phyloP scores from a whole-genome alignment of 2,329 filamentous ascomycete genomes.

The Fusarium verrucosum region DNA sequence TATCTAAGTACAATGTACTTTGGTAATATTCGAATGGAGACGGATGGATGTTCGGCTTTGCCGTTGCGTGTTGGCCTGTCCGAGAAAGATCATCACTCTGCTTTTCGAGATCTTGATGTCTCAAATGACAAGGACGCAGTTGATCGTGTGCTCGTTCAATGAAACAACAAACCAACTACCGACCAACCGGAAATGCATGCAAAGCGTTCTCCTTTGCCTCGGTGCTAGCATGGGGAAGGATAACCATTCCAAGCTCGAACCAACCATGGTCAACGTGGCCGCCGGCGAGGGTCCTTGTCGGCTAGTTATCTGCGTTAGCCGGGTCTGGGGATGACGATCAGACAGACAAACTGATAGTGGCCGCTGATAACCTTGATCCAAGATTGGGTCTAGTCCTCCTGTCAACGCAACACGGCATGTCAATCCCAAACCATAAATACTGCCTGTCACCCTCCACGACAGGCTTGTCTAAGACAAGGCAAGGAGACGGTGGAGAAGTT shows the following conservation, averaged over 20 bases:
- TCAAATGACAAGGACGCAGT: background rate
- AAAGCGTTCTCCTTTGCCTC: constrained; percentile 3
- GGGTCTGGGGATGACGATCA: constrained; percentile 37
- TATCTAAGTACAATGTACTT: constrained; percentile 1
- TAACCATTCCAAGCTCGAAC: constrained; percentile 17
- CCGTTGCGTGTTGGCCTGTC: background rate
- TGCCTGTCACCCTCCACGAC: constrained; percentile 27
- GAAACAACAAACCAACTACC: constrained; percentile 13
- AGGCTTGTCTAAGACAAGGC: constrained; percentile 15
- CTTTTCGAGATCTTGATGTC: too few relatives aligned
- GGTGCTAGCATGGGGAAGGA: constrained; percentile 4
- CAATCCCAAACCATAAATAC: constrained; percentile 25
- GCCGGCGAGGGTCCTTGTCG: constrained; percentile 33
- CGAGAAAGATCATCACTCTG: background rate
- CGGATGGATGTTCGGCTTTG: constrained; percentile 1
- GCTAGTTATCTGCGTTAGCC: constrained; percentile 39
- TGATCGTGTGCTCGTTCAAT: background rate
- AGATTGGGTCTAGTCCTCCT: constrained; percentile 10
- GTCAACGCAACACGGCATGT: constrained; percentile 5
- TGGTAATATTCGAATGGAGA: background rate
- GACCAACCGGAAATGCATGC: constrained; percentile 29
- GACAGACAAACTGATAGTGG: constrained; percentile 36
- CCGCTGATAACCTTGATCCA: constrained; percentile 21
- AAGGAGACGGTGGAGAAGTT: constrained; percentile 31
- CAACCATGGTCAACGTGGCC: constrained; percentile 28